Evolutionary conservation across 2,329 filamentous ascomycete species (phyloP), one percentile per base, ranked within the genome.

Genomic region (Cordyceps militaris): DNA sequence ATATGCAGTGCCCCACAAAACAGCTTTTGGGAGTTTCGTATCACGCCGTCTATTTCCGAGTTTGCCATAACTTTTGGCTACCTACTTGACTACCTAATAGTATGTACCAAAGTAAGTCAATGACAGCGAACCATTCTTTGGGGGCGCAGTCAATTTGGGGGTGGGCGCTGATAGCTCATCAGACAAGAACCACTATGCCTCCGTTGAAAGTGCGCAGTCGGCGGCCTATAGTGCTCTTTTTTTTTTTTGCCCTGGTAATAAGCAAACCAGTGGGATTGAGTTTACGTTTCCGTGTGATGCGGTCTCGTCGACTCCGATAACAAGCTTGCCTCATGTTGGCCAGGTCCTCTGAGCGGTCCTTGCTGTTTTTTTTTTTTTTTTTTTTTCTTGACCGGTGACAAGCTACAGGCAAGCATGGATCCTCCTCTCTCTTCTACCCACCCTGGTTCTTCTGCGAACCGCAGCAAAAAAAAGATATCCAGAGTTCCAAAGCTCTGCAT

Each of bases 301-400:
- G 11, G 21, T 26, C 32, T 24, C 21, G 19, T 50, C 38, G 14
- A n/a, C 30, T n/a, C 21, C 14, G 32, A n/a, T 11, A 38, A 24
- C 14, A 38, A 50, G 32, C 21, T 38, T 47, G 52, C 26, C 36
- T 26, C 21, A 34, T 38, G 42, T 23, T 16, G 32, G 53, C 30
- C 46, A 21, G 1, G 21, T 54, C 23, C 52, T 40, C 11, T 6
- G 23, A 43, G 52, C 52, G 43, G 53, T n/a, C 53, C 44, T 23
- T 46, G 53, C 53, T 30, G 21, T 48, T n/a, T 32, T 40, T 48
- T 23, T 23, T 9, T 24, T 28, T 48, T n/a, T 32, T 40, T 48
- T 23, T 23, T 9, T 24, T n/a, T 56, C 44, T 56, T 56, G 32
- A 56, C 53, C 53, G 44, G 44, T 56, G 43, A 48, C 53, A 56